These are phyloP conservation scores for Mastigamoeba balamuthi DNA, from an alignment of 78 protist genomes.

Conservation along the genomic window DNA sequence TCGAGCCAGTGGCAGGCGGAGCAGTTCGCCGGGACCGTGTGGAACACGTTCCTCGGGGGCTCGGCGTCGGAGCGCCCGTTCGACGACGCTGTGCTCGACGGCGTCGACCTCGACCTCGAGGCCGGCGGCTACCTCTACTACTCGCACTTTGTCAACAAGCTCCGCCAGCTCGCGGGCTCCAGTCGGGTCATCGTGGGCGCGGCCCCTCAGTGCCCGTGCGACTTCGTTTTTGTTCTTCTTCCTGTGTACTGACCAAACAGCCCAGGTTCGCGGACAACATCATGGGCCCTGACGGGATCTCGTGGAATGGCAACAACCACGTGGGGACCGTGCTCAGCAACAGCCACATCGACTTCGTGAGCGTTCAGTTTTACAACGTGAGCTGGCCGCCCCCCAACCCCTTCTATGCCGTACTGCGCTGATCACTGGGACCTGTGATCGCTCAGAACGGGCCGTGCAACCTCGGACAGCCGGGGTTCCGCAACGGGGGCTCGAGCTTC, in stretches of 20 bases:
- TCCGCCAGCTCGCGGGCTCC: neutral
- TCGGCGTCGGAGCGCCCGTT: slow-evolving; percentile 15
- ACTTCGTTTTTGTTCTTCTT: too few relatives aligned
- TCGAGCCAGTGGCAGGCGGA: neutral
- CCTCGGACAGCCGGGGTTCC: neutral
- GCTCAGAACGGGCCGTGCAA: too few relatives aligned
- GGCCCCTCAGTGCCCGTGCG: slow-evolving; percentile 38
- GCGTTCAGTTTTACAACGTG: neutral
- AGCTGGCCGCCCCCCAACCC: too few relatives aligned
- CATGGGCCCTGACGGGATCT: neutral
- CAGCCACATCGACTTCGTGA: neutral
- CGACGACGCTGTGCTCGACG: slow-evolving; percentile 26
- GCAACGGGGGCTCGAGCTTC: neutral
- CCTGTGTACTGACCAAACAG: too few relatives aligned
- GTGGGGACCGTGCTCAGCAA: neutral
- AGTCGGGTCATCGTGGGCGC: neutral
- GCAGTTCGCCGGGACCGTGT: slow-evolving; percentile 13
- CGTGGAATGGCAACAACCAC: too few relatives aligned
- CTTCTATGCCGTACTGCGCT: too few relatives aligned
- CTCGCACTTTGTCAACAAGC: neutral
- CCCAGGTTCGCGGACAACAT: slow-evolving; percentile 19
- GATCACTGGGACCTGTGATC: too few relatives aligned
- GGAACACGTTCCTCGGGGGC: slow-evolving; percentile 38
- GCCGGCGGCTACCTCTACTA: slow-evolving; percentile 11
- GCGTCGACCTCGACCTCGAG: slow-evolving; percentile 21